A percentile compares a stretch with the other conserved stretches of the same genome.
Evolutionary conservation across 768 basidiomycete species (phyloP).

Genomic region (Sistotremastrum suecicum): DNA sequence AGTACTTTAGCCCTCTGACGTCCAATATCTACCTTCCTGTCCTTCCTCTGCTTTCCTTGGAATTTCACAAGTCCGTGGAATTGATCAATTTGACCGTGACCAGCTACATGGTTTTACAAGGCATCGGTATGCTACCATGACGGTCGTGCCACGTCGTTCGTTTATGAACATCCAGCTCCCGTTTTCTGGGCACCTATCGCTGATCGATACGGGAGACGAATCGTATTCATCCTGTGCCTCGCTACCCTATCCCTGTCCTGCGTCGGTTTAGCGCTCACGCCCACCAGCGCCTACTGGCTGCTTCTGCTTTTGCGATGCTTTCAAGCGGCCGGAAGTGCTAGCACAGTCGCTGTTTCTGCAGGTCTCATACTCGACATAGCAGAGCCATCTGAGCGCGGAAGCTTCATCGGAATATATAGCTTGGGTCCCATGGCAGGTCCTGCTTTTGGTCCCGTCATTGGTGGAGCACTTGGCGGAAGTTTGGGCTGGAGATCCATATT

Average conservation of each 20-base stretch:
- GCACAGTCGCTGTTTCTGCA: constrained; percentile 46
- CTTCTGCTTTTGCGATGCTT: constrained; percentile 67
- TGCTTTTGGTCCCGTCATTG: constrained; percentile 37
- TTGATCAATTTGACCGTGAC: constrained; percentile 73
- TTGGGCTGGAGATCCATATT: constrained; percentile 31
- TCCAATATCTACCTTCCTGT: constrained; percentile 25
- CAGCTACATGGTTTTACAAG: constrained; percentile 60
- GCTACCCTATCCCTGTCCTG: constrained; percentile 51
- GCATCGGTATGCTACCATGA: constrained; percentile 25
- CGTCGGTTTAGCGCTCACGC: constrained; percentile 42
- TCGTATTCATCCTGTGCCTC: constrained; percentile 49
- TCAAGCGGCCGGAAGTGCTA: constrained; percentile 69
- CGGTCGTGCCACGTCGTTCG: no score
- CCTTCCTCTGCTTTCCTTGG: constrained; percentile 49
- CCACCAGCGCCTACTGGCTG: constrained; percentile 57
- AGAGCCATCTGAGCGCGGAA: constrained; percentile 55
- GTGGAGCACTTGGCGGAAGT: constrained; percentile 28
- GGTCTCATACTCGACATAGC: constrained; percentile 74
- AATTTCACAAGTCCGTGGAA: constrained; percentile 52
- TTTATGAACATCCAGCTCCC: constrained; percentile 17
- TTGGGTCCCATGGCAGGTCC: constrained; percentile 30
- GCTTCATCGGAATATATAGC: constrained; percentile 53
- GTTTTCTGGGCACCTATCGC: constrained; percentile 56
- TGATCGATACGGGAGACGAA: constrained; percentile 50
- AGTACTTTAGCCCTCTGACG: background rate